Evolutionary conservation across 345 rosid species (phyloP).

Genomic region (Boechera retrofracta): DNA sequence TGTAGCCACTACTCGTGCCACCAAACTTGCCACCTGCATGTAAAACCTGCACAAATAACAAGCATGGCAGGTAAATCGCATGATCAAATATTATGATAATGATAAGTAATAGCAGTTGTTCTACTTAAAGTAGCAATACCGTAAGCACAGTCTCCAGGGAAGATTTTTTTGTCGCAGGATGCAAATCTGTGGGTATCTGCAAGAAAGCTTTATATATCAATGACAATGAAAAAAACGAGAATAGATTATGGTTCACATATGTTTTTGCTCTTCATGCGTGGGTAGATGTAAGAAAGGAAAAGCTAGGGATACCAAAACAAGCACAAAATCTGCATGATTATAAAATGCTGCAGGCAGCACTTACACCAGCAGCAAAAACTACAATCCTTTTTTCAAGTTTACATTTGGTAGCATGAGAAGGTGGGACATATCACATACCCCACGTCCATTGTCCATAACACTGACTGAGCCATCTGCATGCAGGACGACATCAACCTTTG

Average conservation of each 20-base stretch:
- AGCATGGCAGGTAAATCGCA: conserved; percentile 6
- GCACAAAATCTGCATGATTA: not conserved
- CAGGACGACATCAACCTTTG: conserved; percentile 69
- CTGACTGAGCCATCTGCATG: conserved; percentile 84
- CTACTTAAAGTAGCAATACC: conserved; percentile 55
- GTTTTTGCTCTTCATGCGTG: not conserved
- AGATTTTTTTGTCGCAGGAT: conserved; percentile 92
- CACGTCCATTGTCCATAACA: conserved; percentile 92
- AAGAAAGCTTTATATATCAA: conserved; percentile 37
- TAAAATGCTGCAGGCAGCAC: not conserved
- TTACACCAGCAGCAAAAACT: conserved; percentile 3
- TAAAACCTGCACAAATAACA: conserved; percentile 66
- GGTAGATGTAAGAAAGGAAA: conserved; percentile 10
- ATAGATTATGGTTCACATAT: not conserved
- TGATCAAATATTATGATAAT: not conserved
- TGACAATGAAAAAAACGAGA: conserved; percentile 4
- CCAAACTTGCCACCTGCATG: conserved; percentile 99
- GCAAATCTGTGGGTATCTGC: conserved; percentile 98
- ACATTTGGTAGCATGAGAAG: conserved; percentile 17
- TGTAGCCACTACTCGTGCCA: conserved; percentile 94
- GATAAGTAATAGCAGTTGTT: not conserved
- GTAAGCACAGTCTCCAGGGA: conserved; percentile 96
- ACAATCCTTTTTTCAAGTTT: conserved; percentile 3
- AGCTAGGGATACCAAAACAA: conserved; percentile 4
- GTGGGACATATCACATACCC: conserved; percentile 63